Evolutionary conservation across 2,329 filamentous ascomycete species (phyloP).

Genomic region (Neurospora crassa): DNA sequence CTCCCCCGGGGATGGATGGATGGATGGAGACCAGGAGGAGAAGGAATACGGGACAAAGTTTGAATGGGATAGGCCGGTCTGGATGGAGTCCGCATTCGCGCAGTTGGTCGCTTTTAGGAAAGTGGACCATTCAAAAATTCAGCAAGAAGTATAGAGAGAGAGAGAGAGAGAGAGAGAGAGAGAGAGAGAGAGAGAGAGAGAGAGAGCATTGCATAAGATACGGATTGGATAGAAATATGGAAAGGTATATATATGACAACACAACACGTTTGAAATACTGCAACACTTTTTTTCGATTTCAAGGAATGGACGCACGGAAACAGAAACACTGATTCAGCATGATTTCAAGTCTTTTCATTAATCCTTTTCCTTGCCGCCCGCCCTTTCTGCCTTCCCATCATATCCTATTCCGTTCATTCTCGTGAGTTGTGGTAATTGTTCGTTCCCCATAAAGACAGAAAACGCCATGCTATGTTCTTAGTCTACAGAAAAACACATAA

Average conservation of each 20-base stretch:
- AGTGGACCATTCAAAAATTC: background rate
- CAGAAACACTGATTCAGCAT: background rate
- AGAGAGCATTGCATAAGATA: background rate
- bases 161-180: too few relatives aligned
- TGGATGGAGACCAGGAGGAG: background rate
- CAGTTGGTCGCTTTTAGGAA: background rate
- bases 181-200: background rate
- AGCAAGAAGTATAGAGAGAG: background rate
- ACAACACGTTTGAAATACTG: background rate
- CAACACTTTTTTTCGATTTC: too few relatives aligned
- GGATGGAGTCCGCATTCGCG: background rate
- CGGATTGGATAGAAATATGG: background rate
- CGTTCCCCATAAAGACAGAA: background rate
- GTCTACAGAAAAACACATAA: background rate
- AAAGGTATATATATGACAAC: background rate
- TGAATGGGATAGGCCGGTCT: background rate
- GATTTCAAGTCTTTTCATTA: background rate
- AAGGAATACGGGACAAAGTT: background rate
- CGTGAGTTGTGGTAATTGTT: background rate
- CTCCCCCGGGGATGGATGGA: background rate
- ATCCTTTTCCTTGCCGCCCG: background rate
- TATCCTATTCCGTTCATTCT: background rate
- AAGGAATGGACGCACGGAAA: too few relatives aligned
- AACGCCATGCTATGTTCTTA: conserved; percentile 1
- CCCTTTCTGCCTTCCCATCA: background rate